phyloP scores from a whole-genome alignment of 2,329 filamentous ascomycete species.

The Trichoderma atroviride region DNA sequence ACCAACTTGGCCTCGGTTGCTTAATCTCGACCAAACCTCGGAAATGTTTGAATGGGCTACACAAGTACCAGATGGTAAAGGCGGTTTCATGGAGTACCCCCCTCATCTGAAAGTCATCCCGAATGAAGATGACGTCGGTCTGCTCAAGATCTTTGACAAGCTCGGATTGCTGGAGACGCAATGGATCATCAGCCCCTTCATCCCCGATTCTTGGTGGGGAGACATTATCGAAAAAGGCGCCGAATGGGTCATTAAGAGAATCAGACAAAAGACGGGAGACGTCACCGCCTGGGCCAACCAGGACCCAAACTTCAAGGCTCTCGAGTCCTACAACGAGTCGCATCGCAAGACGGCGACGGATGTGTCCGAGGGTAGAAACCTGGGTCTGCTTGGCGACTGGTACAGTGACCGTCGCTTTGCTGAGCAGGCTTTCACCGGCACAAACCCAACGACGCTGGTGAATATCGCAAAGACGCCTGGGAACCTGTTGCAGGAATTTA shows the following conservation, averaged over 20 bases:
- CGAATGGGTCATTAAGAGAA: not conserved
- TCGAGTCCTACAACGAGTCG: constrained; percentile 1
- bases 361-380: not conserved
- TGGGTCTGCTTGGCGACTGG: constrained; percentile 2
- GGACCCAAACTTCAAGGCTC: not conserved
- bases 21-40: not conserved
- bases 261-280: not conserved
- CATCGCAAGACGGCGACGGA: not conserved
- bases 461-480: not conserved
- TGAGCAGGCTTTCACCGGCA: not conserved
- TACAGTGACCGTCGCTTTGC: constrained; percentile 3
- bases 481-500: not conserved
- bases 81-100: not conserved
- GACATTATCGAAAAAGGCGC: not conserved
- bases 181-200: constrained; percentile 7
- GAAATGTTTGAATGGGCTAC: not conserved
- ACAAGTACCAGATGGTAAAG: not conserved
- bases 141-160: constrained; percentile 1
- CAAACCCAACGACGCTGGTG: not conserved
- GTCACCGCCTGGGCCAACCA: not conserved
- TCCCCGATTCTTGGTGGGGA: not conserved
- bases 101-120: not conserved
- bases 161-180: not conserved
- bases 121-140: not conserved
- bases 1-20: not conserved